Conservation (phyloP, 1,284 basidiomycete genomes). For the Volvariella surrecta region DNA sequence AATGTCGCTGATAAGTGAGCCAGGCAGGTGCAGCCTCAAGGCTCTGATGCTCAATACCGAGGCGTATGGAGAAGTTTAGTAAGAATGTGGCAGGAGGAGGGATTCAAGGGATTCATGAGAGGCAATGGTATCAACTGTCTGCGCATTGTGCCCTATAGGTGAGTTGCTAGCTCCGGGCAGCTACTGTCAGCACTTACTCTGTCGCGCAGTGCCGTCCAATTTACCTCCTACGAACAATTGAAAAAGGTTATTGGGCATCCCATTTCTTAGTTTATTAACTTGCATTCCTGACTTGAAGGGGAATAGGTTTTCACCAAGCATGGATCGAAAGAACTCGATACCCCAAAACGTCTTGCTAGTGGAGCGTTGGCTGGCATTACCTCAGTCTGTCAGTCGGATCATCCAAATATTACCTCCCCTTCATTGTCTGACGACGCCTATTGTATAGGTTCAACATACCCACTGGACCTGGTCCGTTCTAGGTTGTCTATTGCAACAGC, state of each 20-base stretch:
- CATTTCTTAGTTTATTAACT: conserved; percentile 12
- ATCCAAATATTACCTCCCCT: conserved; percentile 3
- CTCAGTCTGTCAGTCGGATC: conserved; percentile 61
- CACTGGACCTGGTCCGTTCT: conserved; percentile 88
- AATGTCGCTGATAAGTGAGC: conserved; percentile 7
- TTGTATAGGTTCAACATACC: conserved; percentile 76
- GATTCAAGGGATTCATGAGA: conserved; percentile 87
- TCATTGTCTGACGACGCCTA: conserved; percentile 1
- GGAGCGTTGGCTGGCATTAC: conserved; percentile 90
- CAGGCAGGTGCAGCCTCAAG: conserved; percentile 63
- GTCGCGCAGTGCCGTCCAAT: conserved; percentile 73
- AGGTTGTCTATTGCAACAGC: conserved; percentile 89
- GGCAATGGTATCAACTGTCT: conserved; percentile 91
- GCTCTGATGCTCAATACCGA: conserved; percentile 60
- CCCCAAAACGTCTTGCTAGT: conserved; percentile 71
- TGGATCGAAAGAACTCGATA: conserved; percentile 71
- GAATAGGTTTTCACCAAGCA: conserved; percentile 41
- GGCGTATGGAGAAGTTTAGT: conserved; percentile 77
- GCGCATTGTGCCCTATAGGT: conserved; percentile 76
- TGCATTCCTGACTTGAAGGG: conserved; percentile 32
- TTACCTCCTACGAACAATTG: conserved; percentile 84
- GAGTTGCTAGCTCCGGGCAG: conserved; percentile 12
- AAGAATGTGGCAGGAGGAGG: conserved; percentile 91
- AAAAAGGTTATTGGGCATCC: conserved; percentile 53
- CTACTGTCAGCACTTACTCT: conserved; percentile 11